phyloP scores from a whole-genome alignment of 768 basidiomycete genomes.

The Termitomyces sp. region DNA sequence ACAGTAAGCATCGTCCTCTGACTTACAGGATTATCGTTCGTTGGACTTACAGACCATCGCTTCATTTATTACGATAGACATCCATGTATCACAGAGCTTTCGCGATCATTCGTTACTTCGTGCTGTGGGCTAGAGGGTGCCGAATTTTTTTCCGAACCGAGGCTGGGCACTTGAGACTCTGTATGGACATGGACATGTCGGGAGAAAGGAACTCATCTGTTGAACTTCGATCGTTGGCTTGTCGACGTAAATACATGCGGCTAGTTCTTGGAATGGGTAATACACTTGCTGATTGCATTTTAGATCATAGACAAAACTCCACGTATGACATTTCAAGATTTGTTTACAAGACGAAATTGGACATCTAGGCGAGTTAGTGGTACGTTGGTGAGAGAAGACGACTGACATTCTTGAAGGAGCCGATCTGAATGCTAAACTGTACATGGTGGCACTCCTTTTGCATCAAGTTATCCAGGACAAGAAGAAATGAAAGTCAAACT shows the following conservation, averaged over 20 bases:
- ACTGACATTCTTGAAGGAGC: neutral
- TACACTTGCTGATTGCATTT: neutral
- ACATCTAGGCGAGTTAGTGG: neutral
- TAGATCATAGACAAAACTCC: neutral
- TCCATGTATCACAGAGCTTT: neutral
- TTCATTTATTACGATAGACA: neutral
- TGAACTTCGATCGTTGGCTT: neutral
- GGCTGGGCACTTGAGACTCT: neutral
- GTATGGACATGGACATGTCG: neutral
- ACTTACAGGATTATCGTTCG: neutral
- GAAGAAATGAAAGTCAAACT: neutral
- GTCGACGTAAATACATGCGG: neutral
- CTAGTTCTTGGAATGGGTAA: too few relatives aligned
- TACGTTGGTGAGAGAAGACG: neutral
- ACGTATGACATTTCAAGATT: neutral
- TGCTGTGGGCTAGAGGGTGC: too few relatives aligned
- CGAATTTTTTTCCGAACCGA: neutral
- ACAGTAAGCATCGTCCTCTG: neutral
- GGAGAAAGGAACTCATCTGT: neutral
- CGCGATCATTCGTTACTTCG: neutral
- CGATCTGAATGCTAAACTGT: neutral
- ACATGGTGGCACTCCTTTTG: too few relatives aligned
- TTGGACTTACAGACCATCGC: neutral
- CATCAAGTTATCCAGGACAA: neutral
- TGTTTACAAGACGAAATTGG: neutral